Evolutionary conservation across 192 early-diverging fungal species (phyloP), one percentile per base, ranked within the genome.

Genomic region (Allomyces macrogynus): DNA sequence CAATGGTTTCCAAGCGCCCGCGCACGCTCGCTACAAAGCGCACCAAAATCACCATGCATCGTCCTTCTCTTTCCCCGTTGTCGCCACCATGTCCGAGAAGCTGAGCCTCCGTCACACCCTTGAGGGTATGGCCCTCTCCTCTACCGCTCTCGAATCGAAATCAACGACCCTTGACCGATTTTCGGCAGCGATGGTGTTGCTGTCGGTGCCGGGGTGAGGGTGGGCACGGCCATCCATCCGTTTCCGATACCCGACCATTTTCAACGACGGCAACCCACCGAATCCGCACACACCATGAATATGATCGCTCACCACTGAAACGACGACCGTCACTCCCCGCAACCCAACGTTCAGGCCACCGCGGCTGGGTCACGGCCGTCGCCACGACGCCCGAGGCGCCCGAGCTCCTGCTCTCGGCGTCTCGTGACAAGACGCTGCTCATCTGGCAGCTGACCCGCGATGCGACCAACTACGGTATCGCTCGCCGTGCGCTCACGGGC

Each of bases 371-470:
- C 77, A 99, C 95, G 69, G 87, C 93, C 75, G 89, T 99, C 71
- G 93, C 94, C 78, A 99, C 95, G 78, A 86, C 91, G 67, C 81
- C 87, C 65, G 95, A 97, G 86, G 78, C 85, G 75, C 93, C 92
- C 68, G 90, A 97, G 81, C 92, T 92, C 81, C 81, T 99, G 70
- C 81, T 99, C 77, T 93, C 95, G 66, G 87, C 90, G 54, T 99
- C 95, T 65, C 90, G 95, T 77, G 92, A 97, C 87, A 99, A 97
- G 90, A 85, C 91, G 69, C 84, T 99, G 77, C 90, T 99, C 66
- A 91, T 99, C 79, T 99, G 95, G 95, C 79, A 85, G 75, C 80
- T 99, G 78, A 87, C 88, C 73, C 87, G 90, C 75, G 92, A 92
- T 78, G 92, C 92, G 72, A 75, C 80, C 70, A 87, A 84, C 84